Evolutionary conservation across 1,284 basidiomycete species (phyloP).

Genomic region (Irpex rosettiformis): DNA sequence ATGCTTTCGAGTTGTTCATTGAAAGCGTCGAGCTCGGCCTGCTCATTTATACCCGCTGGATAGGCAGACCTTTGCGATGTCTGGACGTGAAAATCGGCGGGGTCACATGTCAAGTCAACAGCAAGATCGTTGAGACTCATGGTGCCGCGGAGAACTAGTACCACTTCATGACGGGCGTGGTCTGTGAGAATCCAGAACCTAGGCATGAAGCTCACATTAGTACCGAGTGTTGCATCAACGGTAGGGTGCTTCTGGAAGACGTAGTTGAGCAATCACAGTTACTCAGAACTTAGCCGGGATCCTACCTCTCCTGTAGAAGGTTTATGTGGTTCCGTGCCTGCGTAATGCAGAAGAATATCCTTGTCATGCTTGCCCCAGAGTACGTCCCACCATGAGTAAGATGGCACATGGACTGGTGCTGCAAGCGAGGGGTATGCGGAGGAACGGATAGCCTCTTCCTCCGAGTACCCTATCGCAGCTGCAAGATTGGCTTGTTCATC

Average conservation of each 20-base stretch:
- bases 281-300: background rate
- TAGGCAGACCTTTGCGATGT: conserved; percentile 13
- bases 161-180: conserved; percentile 65
- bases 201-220: conserved; percentile 70
- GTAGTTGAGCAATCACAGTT: background rate
- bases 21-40: conserved; percentile 16
- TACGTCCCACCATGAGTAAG: conserved; percentile 79
- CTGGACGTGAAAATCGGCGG: conserved; percentile 52
- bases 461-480: conserved; percentile 63
- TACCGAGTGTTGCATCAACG: conserved; percentile 41
- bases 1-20: conserved; percentile 27
- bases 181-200: conserved; percentile 81
- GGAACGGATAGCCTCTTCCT: conserved; percentile 45
- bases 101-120: conserved; percentile 78
- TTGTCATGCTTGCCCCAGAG: conserved; percentile 72
- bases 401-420: conserved; percentile 4
- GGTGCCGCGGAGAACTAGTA: conserved; percentile 76
- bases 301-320: background rate
- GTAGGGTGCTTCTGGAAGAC: background rate
- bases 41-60: conserved; percentile 17
- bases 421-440: background rate
- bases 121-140: conserved; percentile 82
- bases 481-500: conserved; percentile 59
- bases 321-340: background rate
- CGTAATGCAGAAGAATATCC: conserved; percentile 69